phyloP scores from a whole-genome alignment of 306 rosid genomes.

The Alnus glutinosa region DNA sequence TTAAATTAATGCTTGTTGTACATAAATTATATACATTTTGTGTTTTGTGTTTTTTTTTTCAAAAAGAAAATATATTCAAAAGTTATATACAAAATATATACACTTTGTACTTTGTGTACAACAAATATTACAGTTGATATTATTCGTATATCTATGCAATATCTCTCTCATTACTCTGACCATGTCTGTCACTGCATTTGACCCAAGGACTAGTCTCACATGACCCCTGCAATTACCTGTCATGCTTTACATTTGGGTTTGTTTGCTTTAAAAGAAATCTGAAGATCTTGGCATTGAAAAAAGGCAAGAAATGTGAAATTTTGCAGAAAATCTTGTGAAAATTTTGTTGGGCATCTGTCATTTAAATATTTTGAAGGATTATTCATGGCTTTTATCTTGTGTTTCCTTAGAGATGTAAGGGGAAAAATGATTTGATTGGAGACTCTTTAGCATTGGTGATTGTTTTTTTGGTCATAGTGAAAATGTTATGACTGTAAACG shows the following conservation, averaged over 20 bases:
- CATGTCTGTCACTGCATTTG: no score
- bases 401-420: background rate
- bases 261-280: background rate
- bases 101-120: no score
- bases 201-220: no score
- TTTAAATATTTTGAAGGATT: background rate
- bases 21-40: no score
- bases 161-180: no score
- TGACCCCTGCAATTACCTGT: background rate
- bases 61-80: no score
- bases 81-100: no score
- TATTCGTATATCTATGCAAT: no score
- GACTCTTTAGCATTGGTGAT: background rate
- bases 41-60: no score
- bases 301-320: background rate
- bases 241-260: background rate
- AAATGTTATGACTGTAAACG: background rate
- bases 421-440: background rate
- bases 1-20: no score
- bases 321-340: background rate
- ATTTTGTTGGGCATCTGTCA: background rate
- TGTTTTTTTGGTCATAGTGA: background rate
- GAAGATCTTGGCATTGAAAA: background rate
- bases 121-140: no score
- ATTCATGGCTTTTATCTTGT: background rate